Evolutionary conservation across 805 yeast species (phyloP).

Genomic region (Pichia scutulata): DNA sequence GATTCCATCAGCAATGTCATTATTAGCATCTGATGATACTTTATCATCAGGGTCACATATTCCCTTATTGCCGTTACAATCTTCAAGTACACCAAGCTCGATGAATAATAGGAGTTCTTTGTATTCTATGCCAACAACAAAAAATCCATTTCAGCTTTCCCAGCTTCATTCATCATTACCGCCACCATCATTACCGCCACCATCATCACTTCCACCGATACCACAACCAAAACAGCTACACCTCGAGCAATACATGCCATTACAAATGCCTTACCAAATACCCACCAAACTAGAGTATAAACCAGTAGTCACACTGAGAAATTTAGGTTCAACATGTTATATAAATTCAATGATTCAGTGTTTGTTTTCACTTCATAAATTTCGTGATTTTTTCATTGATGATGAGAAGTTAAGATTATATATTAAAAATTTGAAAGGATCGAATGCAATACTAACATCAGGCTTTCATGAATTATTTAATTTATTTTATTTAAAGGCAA

Average conservation of each 20-base stretch:
- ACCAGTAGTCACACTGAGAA: slow-evolving; percentile 39
- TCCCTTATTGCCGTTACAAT: background rate
- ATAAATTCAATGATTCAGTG: slow-evolving; percentile 70
- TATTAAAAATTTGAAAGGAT: slow-evolving; percentile 3
- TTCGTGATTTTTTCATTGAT: slow-evolving; percentile 43
- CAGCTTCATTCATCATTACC: background rate
- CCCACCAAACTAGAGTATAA: slow-evolving; percentile 5
- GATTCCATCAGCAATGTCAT: background rate
- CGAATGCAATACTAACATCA: slow-evolving; percentile 28
- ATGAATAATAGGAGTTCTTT: background rate
- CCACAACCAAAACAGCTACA: background rate
- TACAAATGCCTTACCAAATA: background rate
- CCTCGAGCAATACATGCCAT: background rate
- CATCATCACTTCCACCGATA: background rate
- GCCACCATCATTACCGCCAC: background rate
- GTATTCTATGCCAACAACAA: background rate
- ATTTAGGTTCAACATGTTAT: slow-evolving; percentile 70
- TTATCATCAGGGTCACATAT: background rate
- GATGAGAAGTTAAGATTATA: slow-evolving; percentile 19
- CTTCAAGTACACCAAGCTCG: background rate
- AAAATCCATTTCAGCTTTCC: background rate
- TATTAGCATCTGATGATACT: background rate
- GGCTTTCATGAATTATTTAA: slow-evolving; percentile 48
- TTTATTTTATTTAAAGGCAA: slow-evolving; percentile 35
- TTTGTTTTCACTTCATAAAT: slow-evolving; percentile 45